Base-by-base conservation (phyloP, 345 rosid genomes). In the Salix dunnii region DNA sequence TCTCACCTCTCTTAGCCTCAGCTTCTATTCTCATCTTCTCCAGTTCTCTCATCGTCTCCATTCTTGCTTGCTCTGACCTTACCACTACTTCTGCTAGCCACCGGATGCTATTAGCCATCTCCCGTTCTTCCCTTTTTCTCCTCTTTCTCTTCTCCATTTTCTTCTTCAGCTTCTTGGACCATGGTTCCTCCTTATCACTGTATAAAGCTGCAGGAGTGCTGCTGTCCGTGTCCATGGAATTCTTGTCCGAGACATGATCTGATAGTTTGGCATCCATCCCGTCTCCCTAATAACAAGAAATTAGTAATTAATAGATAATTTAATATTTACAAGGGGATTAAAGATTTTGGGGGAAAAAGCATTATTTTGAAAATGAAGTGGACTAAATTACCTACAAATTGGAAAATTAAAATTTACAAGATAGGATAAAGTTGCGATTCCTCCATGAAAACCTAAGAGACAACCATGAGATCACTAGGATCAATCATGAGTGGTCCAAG, bases 1-100 rank as follows among this genome's bases (percentile, higher is more conserved):
- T 85, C 84, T 95, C 97, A 12, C 89, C 89, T 80, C 97, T 90
- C 77, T 85, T 93, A 3, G 88, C 87, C 75, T 95, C 97, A 1
- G 97, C 96, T 82, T 95, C 99, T 7, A 81, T 86, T 81, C 99
- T 90, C 97, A 95, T 91, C 62, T 78, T 95, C 84, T 95, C 97
- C 3, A 95, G 75, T 78, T 95, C 97, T 74, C 81, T 90, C 93
- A 93, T 89, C 2, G 96, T 93, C 62, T 95, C 94, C 92, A 93
- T 89, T 79, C 94, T 95, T 61, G 92, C 85, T 84, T 91, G 87
- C 76, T 95, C 99, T 4, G 99, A 84, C 75, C 94, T 93, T 75
- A 91, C 85, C 79, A 95, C 86, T 25, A 86, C 97, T 31, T 95
- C 93, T 1, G 96, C 97, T 18, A 95, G 78, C 96, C 94, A 91